Conservation (phyloP, 164 flowering plant genomes). For the Stephania cephalantha region DNA sequence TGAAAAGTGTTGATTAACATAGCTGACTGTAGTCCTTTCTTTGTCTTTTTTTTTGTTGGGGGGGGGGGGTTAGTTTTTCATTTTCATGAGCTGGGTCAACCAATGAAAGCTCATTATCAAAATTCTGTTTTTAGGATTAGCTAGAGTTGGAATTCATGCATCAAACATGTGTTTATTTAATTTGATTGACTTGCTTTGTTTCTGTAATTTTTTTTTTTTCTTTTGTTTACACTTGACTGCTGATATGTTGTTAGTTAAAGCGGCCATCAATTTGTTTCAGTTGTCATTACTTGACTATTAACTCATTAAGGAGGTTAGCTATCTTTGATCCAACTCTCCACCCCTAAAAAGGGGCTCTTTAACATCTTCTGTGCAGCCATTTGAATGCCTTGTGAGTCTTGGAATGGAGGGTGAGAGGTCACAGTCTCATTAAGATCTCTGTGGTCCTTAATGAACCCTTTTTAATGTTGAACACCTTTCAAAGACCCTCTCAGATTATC, state of each 20-base stretch:
- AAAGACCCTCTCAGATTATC: neutral
- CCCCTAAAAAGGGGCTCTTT: neutral
- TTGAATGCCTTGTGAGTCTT: neutral
- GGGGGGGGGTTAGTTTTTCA: neutral
- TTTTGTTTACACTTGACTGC: neutral
- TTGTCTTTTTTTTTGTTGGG: neutral
- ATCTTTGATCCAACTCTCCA: neutral
- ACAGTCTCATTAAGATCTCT: constrained; percentile 3
- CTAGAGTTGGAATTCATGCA: neutral
- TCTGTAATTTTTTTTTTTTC: neutral
- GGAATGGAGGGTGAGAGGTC: constrained; percentile 5
- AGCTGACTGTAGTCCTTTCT: neutral
- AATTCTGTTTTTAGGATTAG: neutral
- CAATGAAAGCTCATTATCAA: neutral
- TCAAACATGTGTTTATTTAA: neutral
- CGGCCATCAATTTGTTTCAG: neutral
- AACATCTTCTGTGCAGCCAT: neutral
- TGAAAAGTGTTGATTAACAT: neutral
- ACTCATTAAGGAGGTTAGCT: neutral
- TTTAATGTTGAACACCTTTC: neutral
- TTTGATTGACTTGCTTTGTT: neutral
- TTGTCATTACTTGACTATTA: neutral
- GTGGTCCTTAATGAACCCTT: constrained; percentile 11
- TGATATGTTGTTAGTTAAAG: neutral
- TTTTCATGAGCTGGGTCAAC: neutral